Evolutionary conservation across 2,329 filamentous ascomycete species (phyloP).

Genomic region (Xylariaceae sp.): DNA sequence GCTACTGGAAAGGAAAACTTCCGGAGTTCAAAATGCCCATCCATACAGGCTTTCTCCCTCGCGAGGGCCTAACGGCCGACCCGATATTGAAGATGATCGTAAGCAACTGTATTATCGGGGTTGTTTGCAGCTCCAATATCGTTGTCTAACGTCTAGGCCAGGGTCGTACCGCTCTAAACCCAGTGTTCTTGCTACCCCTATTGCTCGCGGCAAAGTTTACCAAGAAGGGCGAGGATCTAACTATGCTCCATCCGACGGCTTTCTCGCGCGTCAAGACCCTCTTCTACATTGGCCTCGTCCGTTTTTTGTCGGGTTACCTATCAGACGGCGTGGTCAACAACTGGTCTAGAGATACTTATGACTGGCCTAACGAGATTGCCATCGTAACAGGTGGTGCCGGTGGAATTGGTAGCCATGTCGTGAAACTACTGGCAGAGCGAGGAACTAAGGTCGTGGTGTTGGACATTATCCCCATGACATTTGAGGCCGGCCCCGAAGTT

Average conservation of each 20-base stretch:
- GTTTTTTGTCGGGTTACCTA: slow-evolving; percentile 48
- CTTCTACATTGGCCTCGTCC: slow-evolving; percentile 50
- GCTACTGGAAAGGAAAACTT: too few relatives aligned
- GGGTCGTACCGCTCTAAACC: slow-evolving; percentile 60
- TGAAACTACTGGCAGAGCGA: slow-evolving; percentile 61
- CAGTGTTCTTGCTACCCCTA: slow-evolving; percentile 61
- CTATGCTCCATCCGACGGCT: slow-evolving; percentile 49
- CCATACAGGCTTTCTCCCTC: slow-evolving; percentile 52
- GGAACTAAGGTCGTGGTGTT: slow-evolving; percentile 68
- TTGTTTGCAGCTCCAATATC: too few relatives aligned
- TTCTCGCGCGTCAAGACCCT: slow-evolving; percentile 53
- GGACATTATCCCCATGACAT: slow-evolving; percentile 57
- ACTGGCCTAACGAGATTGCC: slow-evolving; percentile 68
- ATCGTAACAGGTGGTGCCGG: slow-evolving; percentile 72
- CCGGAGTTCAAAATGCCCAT: slow-evolving; percentile 38
- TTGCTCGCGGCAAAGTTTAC: slow-evolving; percentile 63
- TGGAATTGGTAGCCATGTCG: slow-evolving; percentile 68
- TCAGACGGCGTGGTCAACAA: slow-evolving; percentile 49
- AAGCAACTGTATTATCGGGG: too few relatives aligned
- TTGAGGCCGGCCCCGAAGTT: slow-evolving; percentile 46
- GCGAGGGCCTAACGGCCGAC: slow-evolving; percentile 60
- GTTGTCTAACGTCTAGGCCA: too few relatives aligned
- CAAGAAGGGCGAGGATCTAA: slow-evolving; percentile 55
- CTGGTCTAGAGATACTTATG: slow-evolving; percentile 53
- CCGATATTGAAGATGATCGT: slow-evolving; percentile 55